Evolutionary conservation across 78 protist species (phyloP), one percentile per base, ranked within the genome.

Genomic region (Goniomonas avonlea): DNA sequence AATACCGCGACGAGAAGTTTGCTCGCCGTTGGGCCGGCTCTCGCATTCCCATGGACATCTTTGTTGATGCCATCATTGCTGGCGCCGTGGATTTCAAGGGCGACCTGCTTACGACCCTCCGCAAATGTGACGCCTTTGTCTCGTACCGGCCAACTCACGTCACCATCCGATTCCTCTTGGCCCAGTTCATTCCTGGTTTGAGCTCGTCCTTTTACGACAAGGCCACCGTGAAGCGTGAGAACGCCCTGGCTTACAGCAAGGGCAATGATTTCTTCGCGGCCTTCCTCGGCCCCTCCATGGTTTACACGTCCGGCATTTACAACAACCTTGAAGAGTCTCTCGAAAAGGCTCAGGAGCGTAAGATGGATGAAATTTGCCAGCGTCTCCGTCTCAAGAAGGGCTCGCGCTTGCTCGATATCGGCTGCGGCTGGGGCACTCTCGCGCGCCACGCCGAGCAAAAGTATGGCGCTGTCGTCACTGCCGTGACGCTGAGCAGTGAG

Each of bases 341-440:
- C 34, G 86, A 82, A 58, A 23, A 82, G 71, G 86, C 86, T n/a
- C 86, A 82, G 79, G 1, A 7, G 41, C 74, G 76, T 78, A 82
- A 82, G 77, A 55, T 82, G 37, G 3, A 75, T 38, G 21, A 32
- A 38, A n/a, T 82, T 15, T 82, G 86, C 79, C 56, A 61, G 38
- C 74, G 76, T 77, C n/a, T 82, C n/a, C 65, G n/a, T 40, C 45
- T 82, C 21, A 43, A 82, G 77, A 1, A 61, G 37, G 86, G 86
- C 50, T 63, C 35, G 18, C 0, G 31, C 27, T 35, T 76, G 32
- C 82, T 82, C 41, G 86, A 82, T 78, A 82, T 82, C 50, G 86
- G 86, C n/a, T 82, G 86, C 58, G 86, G 86, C 27, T 82, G 86
- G 86, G 86, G 86, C 5, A 82, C 86, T 20, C 70, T 82, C 37